phyloP scores from a whole-genome alignment of 345 rosid species.

The Raphanus raphanistrum region DNA sequence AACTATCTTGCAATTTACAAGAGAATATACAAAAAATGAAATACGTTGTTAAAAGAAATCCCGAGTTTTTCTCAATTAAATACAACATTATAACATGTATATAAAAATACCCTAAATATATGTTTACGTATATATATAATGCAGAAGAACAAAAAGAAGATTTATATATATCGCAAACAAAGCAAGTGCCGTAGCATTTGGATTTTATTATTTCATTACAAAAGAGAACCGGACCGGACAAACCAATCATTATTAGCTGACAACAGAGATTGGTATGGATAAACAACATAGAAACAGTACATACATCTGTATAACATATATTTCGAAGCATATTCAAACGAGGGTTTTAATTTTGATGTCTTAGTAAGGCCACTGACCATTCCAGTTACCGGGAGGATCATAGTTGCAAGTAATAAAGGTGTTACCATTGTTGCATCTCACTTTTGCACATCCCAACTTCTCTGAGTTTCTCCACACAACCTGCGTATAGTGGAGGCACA shows the following conservation, averaged over 20 bases:
- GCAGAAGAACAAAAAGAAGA: background rate
- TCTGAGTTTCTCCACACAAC: conserved; percentile 60
- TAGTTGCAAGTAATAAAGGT: conserved; percentile 63
- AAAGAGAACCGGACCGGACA: conserved; percentile 10
- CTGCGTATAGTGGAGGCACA: conserved; percentile 72
- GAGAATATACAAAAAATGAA: too few species aligned
- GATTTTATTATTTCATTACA: conserved; percentile 22
- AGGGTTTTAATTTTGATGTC: background rate
- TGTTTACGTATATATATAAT: background rate
- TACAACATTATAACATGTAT: background rate
- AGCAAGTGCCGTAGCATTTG: conserved; percentile 21
- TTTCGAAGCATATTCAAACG: conserved; percentile 10
- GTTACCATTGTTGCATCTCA: conserved; percentile 49
- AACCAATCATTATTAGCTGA: conserved; percentile 17
- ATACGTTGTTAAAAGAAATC: background rate
- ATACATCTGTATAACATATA: background rate
- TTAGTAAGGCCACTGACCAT: conserved; percentile 48
- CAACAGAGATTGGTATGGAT: conserved; percentile 15
- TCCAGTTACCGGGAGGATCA: conserved; percentile 51
- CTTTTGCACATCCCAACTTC: conserved; percentile 65
- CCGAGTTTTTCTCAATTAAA: background rate
- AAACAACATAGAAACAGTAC: conserved; percentile 9
- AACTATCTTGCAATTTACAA: background rate
- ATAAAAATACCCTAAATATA: background rate
- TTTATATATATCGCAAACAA: conserved; percentile 9